Evolutionary conservation across 768 basidiomycete genomes (phyloP).

Genomic region (Trametes sanguinea): DNA sequence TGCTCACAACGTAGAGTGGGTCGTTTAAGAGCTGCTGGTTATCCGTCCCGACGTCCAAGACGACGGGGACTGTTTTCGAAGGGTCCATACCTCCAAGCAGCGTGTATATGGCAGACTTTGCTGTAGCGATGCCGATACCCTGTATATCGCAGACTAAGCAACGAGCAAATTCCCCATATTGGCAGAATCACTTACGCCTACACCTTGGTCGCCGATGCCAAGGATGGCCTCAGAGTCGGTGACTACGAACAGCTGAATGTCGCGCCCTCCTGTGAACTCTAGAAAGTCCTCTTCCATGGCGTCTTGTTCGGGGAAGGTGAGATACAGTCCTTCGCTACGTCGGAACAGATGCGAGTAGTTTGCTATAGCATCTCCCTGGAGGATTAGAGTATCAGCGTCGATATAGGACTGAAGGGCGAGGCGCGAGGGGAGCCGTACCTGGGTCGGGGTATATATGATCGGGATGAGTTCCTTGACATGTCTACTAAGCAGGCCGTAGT

Average conservation of each 20-base stretch:
- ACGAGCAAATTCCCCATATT: no score
- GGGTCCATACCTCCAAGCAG: conserved; percentile 71
- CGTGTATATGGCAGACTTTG: conserved; percentile 79
- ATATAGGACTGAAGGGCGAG: no score
- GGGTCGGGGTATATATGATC: conserved; percentile 83
- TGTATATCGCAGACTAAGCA: conserved; percentile 7
- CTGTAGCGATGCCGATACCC: conserved; percentile 63
- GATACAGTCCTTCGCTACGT: conserved; percentile 73
- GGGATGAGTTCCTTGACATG: conserved; percentile 54
- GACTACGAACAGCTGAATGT: conserved; percentile 79
- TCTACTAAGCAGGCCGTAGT: conserved; percentile 57
- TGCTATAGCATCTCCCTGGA: conserved; percentile 75
- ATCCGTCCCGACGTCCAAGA: conserved; percentile 77
- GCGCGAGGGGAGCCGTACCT: conserved; percentile 42
- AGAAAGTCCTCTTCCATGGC: conserved; percentile 78
- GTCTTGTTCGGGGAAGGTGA: conserved; percentile 61
- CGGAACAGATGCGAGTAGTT: conserved; percentile 86
- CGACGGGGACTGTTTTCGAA: conserved; percentile 55
- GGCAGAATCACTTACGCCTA: conserved; percentile 48
- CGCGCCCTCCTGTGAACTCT: conserved; percentile 58
- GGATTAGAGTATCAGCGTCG: not conserved
- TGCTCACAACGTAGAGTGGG: conserved; percentile 58
- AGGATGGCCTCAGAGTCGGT: conserved; percentile 87
- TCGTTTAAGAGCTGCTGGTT: conserved; percentile 66
- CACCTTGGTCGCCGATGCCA: conserved; percentile 76